Base-by-base conservation (phyloP, 257 asterid genomes). In the Lithospermum erythrorhizon region DNA sequence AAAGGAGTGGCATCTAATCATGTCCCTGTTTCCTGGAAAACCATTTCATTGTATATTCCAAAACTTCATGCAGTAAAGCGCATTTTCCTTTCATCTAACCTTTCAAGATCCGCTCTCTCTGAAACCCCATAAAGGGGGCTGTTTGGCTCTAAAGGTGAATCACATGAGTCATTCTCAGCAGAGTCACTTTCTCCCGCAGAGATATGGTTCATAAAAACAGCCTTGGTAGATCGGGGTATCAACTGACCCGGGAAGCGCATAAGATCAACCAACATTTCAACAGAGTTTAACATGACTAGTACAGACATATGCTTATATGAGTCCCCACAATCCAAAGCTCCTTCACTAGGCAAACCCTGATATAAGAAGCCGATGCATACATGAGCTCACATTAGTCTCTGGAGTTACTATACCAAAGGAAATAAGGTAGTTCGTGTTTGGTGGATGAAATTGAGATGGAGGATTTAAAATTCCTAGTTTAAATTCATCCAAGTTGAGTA, bases 161-260 rank as follows among this genome's bases (percentile, higher is more conserved):
- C 99, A 60, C 97, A 93, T 55, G 99, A 93, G 76, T 93, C 99
- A 83, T 93, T 93, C 79, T 93, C 99, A 62, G 99, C 99, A 72
- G 97, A 89, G 67, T 93, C 99, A 75, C 97, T 93, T 82, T 93
- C 98, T 70, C 89, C 99, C 9, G 97, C 95, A 74, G 82, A 84
- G 65, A 89, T 75, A 68, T 86, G 97, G 71, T 90, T 82, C 94
- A 86, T 82, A 72, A 75, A 87, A 66, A 89, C 79, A 65, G 95
- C 94, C 77, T 83, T 89, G 63, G 85, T 74, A 45, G 97, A 80
- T 58, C 79, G 87, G 7, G 97, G 94, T 52, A 89, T 82, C 56
- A 89, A 82, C 75, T 86, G 95, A 68, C 97, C 97, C 76, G 97
- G 95, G 79, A 76, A 86, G 67, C 97, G 84, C 89, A 82, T 84